These are phyloP conservation scores for Castanea crenata DNA, from an alignment of 306 rosid species.

Conservation along the genomic window DNA sequence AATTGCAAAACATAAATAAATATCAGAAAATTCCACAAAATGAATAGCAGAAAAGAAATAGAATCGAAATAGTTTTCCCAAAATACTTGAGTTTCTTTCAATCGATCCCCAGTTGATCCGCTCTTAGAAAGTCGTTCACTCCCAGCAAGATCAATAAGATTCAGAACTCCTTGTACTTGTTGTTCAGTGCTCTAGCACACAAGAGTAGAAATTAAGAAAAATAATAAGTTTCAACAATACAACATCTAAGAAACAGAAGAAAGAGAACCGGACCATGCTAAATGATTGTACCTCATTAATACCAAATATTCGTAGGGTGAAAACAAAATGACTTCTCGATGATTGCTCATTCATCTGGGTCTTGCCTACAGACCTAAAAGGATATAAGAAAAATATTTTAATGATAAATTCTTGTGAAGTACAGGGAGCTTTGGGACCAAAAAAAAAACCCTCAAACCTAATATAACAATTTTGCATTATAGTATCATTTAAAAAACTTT, in stretches of 20 bases:
- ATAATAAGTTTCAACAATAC: slow-evolving; percentile 7
- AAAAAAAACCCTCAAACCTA: not conserved
- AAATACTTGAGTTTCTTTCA: slow-evolving; percentile 91
- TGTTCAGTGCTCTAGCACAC: slow-evolving; percentile 79
- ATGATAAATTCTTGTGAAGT: not conserved
- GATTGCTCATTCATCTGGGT: slow-evolving; percentile 98
- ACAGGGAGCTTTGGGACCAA: slow-evolving; percentile 10
- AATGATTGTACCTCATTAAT: slow-evolving; percentile 70
- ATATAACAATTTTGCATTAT: not conserved
- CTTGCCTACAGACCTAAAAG: slow-evolving; percentile 84
- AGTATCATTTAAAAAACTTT: not conserved
- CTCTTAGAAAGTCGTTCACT: slow-evolving; percentile 98
- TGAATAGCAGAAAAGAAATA: not conserved
- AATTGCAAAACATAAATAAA: slow-evolving; percentile 14
- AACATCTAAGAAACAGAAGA: not conserved
- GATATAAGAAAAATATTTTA: slow-evolving; percentile 18
- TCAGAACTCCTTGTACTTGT: slow-evolving; percentile 91
- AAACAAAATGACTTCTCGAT: slow-evolving; percentile 96
- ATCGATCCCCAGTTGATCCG: slow-evolving; percentile 89
- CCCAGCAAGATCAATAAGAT: slow-evolving; percentile 98
- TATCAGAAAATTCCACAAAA: slow-evolving; percentile 8
- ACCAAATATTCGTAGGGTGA: slow-evolving; percentile 88
- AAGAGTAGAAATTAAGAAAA: not conserved
- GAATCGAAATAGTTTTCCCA: slow-evolving; percentile 8
- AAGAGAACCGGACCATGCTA: not conserved